Conservation (phyloP, 2,329 filamentous ascomycete genomes). For the Sarocladium oryzae region DNA sequence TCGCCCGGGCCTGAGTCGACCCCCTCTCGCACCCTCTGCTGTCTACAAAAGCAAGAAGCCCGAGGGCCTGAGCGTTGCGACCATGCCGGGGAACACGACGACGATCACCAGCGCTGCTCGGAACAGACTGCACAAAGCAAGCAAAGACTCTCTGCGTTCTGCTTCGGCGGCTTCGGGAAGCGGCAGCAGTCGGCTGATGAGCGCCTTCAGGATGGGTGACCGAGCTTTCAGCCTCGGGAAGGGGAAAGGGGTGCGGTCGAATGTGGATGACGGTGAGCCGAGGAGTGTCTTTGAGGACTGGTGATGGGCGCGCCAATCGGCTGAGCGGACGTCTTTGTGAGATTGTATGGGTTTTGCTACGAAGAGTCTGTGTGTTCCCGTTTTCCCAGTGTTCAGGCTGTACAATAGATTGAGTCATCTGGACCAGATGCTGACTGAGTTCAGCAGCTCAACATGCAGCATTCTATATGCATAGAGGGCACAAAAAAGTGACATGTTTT, state of each 20-base stretch:
- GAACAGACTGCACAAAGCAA: slow-evolving; percentile 1
- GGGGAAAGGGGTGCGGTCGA: neutral
- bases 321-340: neutral
- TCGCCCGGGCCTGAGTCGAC: neutral
- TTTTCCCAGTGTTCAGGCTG: no score
- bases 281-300: slow-evolving; percentile 2
- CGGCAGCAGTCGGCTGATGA: neutral
- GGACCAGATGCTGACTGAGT: no score
- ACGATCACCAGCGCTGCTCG: neutral
- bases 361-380: no score
- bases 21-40: neutral
- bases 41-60: slow-evolving; percentile 2
- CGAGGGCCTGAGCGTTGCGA: neutral
- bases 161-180: neutral
- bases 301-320: neutral
- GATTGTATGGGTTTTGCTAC: neutral
- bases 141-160: slow-evolving; percentile 6
- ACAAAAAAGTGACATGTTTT: neutral
- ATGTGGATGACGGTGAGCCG: neutral
- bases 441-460: no score
- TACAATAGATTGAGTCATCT: no score
- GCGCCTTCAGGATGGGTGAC: neutral
- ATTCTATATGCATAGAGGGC: no score
- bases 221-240: slow-evolving; percentile 1
- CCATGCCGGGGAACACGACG: neutral